Evolutionary conservation across 2,329 filamentous ascomycete species (phyloP).

Genomic region (Triangularia verruculosa): DNA sequence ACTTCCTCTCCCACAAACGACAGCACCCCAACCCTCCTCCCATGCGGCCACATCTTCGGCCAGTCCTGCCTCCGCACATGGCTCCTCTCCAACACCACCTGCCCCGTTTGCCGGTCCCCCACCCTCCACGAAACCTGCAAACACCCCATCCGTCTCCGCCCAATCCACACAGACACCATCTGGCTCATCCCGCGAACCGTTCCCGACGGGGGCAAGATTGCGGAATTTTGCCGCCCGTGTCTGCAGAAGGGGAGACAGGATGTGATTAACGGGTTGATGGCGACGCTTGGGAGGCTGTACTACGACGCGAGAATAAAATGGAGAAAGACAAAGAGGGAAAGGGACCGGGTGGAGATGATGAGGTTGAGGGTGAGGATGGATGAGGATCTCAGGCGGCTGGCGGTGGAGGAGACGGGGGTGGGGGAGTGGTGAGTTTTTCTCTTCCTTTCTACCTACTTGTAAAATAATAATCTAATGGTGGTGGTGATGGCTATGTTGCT

Average conservation of each 20-base stretch:
- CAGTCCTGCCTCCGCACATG: neutral
- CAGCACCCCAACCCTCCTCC: neutral
- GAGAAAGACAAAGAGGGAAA: neutral
- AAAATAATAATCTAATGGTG: neutral
- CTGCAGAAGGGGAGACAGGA: neutral
- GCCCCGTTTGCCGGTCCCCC: neutral
- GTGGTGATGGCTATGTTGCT: neutral
- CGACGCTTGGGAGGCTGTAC: neutral
- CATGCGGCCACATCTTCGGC: neutral
- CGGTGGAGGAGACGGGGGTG: neutral
- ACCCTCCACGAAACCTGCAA: neutral
- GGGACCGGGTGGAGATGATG: neutral
- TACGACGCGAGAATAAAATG: neutral
- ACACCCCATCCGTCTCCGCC: neutral
- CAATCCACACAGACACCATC: neutral
- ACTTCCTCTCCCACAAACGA: slow-evolving; percentile 13
- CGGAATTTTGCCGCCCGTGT: slow-evolving; percentile 15
- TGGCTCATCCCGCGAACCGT: neutral
- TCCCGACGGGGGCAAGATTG: slow-evolving; percentile 3
- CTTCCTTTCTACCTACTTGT: neutral
- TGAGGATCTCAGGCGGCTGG: neutral
- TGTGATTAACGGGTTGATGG: neutral
- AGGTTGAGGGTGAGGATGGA: neutral
- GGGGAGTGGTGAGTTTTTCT: neutral
- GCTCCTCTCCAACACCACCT: neutral